Conservation (phyloP, 495 filamentous ascomycete genomes). For the Penicillium parvum region DNA sequence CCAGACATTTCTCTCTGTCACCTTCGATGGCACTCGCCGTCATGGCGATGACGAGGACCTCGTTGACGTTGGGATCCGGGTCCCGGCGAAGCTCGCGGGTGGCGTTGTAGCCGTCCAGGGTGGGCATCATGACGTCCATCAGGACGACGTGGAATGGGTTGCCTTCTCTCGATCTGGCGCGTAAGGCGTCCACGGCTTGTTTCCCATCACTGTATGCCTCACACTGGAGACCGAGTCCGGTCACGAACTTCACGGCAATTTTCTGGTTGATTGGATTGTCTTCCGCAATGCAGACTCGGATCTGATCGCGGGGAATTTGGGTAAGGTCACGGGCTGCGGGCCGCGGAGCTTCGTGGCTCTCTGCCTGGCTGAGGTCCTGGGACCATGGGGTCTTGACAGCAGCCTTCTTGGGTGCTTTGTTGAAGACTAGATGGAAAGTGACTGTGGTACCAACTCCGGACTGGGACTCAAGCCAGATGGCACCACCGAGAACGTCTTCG, state of each 20-base stretch:
- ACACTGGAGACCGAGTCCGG: constrained; percentile 73
- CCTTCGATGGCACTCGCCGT: constrained; percentile 88
- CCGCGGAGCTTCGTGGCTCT: constrained; percentile 24
- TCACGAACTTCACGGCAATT: constrained; percentile 86
- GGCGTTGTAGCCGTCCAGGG: constrained; percentile 89
- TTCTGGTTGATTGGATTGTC: constrained; percentile 90
- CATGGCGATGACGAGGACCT: constrained; percentile 86
- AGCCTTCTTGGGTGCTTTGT: constrained; percentile 63
- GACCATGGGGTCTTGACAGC: constrained; percentile 55
- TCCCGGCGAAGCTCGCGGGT: constrained; percentile 76
- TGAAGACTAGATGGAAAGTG: constrained; percentile 77
- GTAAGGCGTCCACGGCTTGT: constrained; percentile 80
- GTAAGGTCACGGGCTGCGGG: constrained; percentile 54
- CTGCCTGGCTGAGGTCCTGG: constrained; percentile 35
- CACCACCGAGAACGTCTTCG: constrained; percentile 82
- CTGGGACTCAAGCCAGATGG: constrained; percentile 73
- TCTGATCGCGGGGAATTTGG: constrained; percentile 66
- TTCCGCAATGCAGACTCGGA: constrained; percentile 85
- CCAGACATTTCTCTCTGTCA: constrained; percentile 86
- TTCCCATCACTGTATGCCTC: constrained; percentile 83
- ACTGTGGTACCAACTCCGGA: constrained; percentile 77
- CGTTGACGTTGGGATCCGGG: constrained; percentile 64
- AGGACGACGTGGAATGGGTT: constrained; percentile 71
- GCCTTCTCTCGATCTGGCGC: constrained; percentile 61
- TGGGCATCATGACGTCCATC: constrained; percentile 96